Base-by-base conservation (phyloP, 257 asterid genomes). In the Ophiorrhiza pumila region DNA sequence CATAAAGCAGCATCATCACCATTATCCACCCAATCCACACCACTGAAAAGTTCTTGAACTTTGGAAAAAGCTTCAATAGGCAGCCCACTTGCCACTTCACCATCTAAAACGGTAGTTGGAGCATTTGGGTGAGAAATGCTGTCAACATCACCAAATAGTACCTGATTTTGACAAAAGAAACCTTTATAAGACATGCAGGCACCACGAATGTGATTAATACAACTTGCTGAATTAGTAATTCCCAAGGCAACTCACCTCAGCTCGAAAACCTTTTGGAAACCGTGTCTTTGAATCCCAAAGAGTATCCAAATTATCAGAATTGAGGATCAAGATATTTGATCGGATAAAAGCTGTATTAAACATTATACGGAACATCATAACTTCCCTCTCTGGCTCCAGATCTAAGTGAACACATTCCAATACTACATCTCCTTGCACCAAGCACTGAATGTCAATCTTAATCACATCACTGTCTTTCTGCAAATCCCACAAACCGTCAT, bases 351-450 rank as follows among this genome's bases (percentile, higher is more conserved):
- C 96, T n/a, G 99, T 94, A 76, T 91, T 94, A 77, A 94, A 94
- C 97, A 90, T 86, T 79, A 90, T 78, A 20, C 99, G 96, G 76
- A 94, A 94, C 97, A 90, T 94, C 97, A 94, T 94, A 70, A 94
- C 89, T 92, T 94, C 98, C 84, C 98, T 88, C 82, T 91, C 96
- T 55, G 96, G 92, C 76, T 94, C 99, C 80, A 90, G 78, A 80
- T 94, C 99, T 68, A 88, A 77, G 83, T 94, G 97, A 61, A 94
- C 94, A 12, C 99, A 94, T 82, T 91, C 99, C 85, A 91, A 76
- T 29, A 94, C 99, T 72, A 94, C 99, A 83, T 94, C 97, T 65
- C 99, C 99, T 88, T 91, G 96, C 86, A 94, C 99, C 80, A 90
- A 85, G 80, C 99, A 91, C 83, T 91, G 99, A 77, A 94, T 87